Evolutionary conservation across 139 green algal species (phyloP), one percentile per base, ranked within the genome.

Genomic region (Picochlorum sp.): DNA sequence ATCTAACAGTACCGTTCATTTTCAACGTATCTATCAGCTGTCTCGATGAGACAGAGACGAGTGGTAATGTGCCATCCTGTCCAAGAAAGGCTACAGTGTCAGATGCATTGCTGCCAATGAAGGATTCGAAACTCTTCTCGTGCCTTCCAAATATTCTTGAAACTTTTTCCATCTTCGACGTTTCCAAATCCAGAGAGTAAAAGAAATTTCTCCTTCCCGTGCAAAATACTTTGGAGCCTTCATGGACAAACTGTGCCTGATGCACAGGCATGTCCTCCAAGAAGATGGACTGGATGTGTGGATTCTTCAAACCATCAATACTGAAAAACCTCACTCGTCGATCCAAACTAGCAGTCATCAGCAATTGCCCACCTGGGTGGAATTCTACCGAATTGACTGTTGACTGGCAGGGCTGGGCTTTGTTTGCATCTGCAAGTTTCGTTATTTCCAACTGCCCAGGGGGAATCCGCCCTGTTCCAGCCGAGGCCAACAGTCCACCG

Each of bases 341-440:
- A 80, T 98, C 92, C 45, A 97, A 67, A 9, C 85, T 79, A 0
- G 86, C 92, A 4, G 86, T 93, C 52, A 98, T 60, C 45, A 98
- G 72, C 57, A 98, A 73, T 74, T 94, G 84, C 2, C 77, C 84
- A 38, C 73, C 74, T 4, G 81, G 83, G 71, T 98, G 92, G 63
- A 90, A 98, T 49, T 86, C 70, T 4, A 96, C 73, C 11, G 52
- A 65, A 45, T 72, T 78, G 63, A 95, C 81, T 30, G 65, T 57
- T n/a, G 57, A n/a, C 21, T 63, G 37, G 37, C 54, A 72, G 5
- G 77, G 79, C 16, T 82, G 79, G 5, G 66, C 50, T 50, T 74
- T 57, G 76, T 95, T 96, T 49, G 76, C 87, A 67, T 95, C 87
- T 49, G 76, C 78, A 23, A 95, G 18, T 23, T 85, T 72, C 1